Percentiles rank a stretch among this genome's conserved stretches.
Conservation (phyloP, 148 eudicot species). For the Silene uniflora region DNA sequence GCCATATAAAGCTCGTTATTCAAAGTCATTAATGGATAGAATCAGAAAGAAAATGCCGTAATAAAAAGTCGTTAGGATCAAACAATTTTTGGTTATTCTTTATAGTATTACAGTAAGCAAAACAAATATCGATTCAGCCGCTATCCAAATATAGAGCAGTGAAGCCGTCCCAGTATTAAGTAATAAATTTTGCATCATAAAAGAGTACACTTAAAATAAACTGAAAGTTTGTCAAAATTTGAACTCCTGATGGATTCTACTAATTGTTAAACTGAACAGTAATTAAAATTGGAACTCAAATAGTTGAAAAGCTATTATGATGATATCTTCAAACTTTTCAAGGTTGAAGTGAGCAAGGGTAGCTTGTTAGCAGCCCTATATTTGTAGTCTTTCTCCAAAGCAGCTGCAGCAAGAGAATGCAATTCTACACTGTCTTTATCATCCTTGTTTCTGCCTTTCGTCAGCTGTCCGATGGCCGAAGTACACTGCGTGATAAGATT, state of each 20-base stretch:
- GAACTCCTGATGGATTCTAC: no score
- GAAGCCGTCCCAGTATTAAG: neutral
- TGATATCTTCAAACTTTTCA: slow-evolving; percentile 60
- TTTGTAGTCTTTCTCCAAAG: slow-evolving; percentile 79
- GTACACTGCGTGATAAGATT: slow-evolving; percentile 49
- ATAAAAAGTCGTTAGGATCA: no score
- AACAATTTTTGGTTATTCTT: no score
- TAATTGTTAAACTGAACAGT: no score
- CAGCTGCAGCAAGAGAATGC: slow-evolving; percentile 66
- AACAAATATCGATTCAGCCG: no score
- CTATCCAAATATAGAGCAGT: neutral
- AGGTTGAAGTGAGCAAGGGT: slow-evolving; percentile 53
- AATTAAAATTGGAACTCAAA: no score
- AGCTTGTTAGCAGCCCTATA: slow-evolving; percentile 58
- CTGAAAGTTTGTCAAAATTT: neutral
- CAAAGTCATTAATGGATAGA: no score
- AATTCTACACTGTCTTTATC: slow-evolving; percentile 67
- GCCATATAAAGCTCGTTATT: no score
- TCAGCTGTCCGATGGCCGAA: slow-evolving; percentile 56
- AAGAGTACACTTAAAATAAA: neutral
- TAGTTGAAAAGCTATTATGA: slow-evolving; percentile 8
- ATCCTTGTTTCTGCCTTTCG: slow-evolving; percentile 87
- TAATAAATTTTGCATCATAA: neutral
- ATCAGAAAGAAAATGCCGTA: no score
- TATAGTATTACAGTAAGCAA: no score